A percentile compares a stretch with the other conserved stretches of the same genome.
Evolutionary conservation across 1,139 yeast genomes (phyloP).

Genomic region (Pichia terricola): DNA sequence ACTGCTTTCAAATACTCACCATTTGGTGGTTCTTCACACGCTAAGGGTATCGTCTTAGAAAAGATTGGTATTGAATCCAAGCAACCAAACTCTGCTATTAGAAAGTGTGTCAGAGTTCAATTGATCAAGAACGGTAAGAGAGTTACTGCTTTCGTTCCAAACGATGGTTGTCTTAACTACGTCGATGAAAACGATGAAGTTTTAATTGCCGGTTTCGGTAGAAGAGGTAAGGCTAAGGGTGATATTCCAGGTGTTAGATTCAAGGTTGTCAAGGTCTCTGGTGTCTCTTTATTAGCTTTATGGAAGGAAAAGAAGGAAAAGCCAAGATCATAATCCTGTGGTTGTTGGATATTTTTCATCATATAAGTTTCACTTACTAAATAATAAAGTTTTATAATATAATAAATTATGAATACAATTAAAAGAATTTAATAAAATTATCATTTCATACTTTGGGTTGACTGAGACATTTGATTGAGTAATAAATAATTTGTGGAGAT

Average conservation of each 20-base stretch:
- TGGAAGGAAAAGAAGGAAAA: constrained; percentile 99
- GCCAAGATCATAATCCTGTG: constrained; percentile 83
- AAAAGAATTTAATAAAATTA: no score
- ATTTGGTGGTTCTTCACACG: constrained; percentile 99
- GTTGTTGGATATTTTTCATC: neutral
- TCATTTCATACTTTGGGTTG: no score
- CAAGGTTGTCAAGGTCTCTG: constrained; percentile 99
- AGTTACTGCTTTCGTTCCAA: constrained; percentile 99
- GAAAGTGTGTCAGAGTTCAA: constrained; percentile 99
- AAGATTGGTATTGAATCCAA: constrained; percentile 99
- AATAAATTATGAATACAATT: neutral
- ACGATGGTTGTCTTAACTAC: constrained; percentile 99
- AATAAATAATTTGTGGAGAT: no score
- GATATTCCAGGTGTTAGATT: constrained; percentile 99
- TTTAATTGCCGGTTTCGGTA: constrained; percentile 99
- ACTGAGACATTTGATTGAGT: no score
- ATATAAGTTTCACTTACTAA: neutral
- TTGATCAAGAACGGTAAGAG: constrained; percentile 99
- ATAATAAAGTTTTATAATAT: neutral
- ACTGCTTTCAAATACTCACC: constrained; percentile 99
- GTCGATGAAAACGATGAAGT: constrained; percentile 99
- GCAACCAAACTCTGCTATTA: constrained; percentile 99
- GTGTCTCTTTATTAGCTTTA: constrained; percentile 98
- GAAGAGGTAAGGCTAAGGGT: constrained; percentile 99
- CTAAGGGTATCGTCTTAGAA: constrained; percentile 99